Evolutionary conservation across 2,329 filamentous ascomycete species (phyloP), one percentile per base, ranked within the genome.

Genomic region (Neurospora sp.): DNA sequence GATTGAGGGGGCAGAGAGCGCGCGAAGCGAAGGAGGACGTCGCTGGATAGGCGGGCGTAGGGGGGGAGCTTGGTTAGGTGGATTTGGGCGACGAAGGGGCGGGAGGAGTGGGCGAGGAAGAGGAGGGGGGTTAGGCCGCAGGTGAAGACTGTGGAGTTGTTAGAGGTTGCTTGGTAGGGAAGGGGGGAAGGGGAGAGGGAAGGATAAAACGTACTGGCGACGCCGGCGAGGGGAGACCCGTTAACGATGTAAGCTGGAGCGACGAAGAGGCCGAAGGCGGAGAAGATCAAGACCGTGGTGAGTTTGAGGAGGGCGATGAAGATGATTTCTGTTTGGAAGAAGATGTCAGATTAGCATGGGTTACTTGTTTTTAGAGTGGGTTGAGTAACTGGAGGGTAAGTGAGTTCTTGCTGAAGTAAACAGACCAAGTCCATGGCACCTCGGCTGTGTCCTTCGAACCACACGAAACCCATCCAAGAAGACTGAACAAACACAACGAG

Each of bases 251-350:
- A 89, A 23, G 83, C 81, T 0, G 91, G 91, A 0, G 86, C 87
- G 67, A 89, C 83, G 36, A 92, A 80, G 68, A 90, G 80, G 73
- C 83, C 84, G 75, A 92, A 92, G 74, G 91, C 87, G 28, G 84
- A 85, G 69, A 90, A 90, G 46, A 91, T 79, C 71, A 93, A 87
- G 52, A 96, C 84, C 3, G 90, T 89, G 0, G 88, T 88, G 69
- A 95, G 81, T 75, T 93, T 92, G 72, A 92, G 79, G 76, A 88
- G 86, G 67, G 90, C 91, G 66, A 95, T 80, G 73, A 91, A 89
- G 6, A 88, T 87, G 38, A 87, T 90, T 70, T 71, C 74, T 76
- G 28, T 36, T 39, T 38, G 12, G 19, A n/a, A 57, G 28, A 36
- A n/a, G 6, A 33, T 19, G 33, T 41, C 37, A 33, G 2, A 52